Conservation (phyloP, 2,329 filamentous ascomycete species). For the Eutypella sp. region DNA sequence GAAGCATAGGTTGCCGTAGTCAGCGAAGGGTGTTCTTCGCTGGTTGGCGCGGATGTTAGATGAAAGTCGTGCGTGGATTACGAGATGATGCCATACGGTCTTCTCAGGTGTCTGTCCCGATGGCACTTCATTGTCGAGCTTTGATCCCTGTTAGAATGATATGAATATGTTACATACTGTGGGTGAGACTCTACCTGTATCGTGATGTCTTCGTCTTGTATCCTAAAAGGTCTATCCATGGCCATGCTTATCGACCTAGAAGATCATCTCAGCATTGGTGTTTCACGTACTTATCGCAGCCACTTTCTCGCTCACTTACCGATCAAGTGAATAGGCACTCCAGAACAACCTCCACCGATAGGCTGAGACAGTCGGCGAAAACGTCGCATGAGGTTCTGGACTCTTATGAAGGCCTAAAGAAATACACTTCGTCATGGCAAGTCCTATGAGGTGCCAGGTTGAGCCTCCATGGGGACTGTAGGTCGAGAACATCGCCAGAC, state of each 20-base stretch:
- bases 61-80: background rate
- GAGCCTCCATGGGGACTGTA: background rate
- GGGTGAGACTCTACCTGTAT: background rate
- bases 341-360: background rate
- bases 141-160: too few relatives aligned
- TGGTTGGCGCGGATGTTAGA: background rate
- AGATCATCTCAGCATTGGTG: background rate
- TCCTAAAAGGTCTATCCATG: background rate
- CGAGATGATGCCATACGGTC: background rate
- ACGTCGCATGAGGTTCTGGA: background rate
- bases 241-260: background rate
- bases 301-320: background rate
- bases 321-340: background rate
- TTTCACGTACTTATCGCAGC: background rate
- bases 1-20: background rate
- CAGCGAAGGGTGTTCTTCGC: background rate
- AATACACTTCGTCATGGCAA: background rate
- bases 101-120: background rate
- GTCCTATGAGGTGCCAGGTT: background rate
- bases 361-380: background rate
- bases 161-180: background rate
- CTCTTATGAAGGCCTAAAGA: background rate
- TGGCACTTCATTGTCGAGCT: background rate
- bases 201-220: background rate
- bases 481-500: background rate